These are phyloP conservation scores for Perkinsus olseni DNA, from an alignment of 169 alveolate species.

Conservation along the genomic window DNA sequence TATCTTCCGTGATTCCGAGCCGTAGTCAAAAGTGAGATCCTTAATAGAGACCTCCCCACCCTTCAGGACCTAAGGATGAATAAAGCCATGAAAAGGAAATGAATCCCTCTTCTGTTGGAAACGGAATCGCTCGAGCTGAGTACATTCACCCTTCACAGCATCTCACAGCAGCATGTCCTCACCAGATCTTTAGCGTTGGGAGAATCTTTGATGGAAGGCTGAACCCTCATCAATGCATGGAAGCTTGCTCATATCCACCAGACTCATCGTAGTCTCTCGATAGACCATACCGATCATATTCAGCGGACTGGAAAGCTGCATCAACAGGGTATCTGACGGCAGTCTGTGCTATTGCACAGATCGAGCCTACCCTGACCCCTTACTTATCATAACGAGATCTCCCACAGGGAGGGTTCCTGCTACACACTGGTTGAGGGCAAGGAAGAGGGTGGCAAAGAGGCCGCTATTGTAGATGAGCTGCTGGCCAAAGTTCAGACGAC, in stretches of 20 bases:
- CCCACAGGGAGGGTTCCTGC: conserved; percentile 29
- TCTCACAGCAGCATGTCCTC: too few relatives aligned
- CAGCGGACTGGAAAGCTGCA: conserved; percentile 35
- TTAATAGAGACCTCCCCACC: not conserved
- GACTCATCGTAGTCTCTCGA: conserved; percentile 24
- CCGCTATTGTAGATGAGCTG: conserved; percentile 30
- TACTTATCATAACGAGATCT: conserved; percentile 25
- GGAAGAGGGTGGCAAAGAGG: conserved; percentile 22
- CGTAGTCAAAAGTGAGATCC: not conserved
- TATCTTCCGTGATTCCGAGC: not conserved
- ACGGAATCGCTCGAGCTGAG: too few relatives aligned
- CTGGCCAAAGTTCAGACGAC: conserved; percentile 35
- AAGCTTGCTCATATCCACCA: conserved; percentile 20
- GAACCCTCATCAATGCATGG: not conserved
- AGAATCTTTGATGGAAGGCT: not conserved
- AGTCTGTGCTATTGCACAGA: too few relatives aligned
- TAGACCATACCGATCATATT: conserved; percentile 35
- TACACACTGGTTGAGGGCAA: conserved; percentile 21
- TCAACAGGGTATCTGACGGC: conserved; percentile 11
- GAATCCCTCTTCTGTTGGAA: too few relatives aligned
- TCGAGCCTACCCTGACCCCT: not conserved
- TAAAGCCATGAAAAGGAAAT: too few relatives aligned
- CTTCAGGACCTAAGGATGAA: not conserved
- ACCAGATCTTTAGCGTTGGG: not conserved
- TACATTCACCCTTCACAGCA: not conserved